phyloP scores from a whole-genome alignment of 768 basidiomycete genomes.

The Lentinula raphanica region DNA sequence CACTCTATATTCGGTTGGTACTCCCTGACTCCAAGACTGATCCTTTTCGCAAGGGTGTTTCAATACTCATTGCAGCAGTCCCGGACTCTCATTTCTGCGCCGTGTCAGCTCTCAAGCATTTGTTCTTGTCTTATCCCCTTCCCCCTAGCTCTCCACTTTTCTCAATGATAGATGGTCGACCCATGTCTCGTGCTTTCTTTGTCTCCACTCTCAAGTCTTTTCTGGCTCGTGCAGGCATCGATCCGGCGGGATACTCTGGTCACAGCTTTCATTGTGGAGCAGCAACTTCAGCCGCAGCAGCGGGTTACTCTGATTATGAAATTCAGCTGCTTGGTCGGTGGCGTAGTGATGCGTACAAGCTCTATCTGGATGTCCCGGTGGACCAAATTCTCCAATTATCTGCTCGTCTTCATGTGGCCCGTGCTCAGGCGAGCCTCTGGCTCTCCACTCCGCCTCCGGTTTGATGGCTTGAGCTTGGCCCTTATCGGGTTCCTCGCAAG shows the following conservation, averaged over 20 bases:
- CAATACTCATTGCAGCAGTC: constrained; percentile 18
- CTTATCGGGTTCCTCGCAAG: background rate
- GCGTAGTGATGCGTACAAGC: constrained; percentile 32
- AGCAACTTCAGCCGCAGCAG: constrained; percentile 24
- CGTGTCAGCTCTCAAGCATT: too few relatives aligned
- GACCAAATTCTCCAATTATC: constrained; percentile 25
- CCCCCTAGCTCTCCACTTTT: too few relatives aligned
- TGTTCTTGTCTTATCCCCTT: too few relatives aligned
- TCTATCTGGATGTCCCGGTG: constrained; percentile 27
- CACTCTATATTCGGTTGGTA: constrained; percentile 18
- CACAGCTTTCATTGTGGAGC: constrained; percentile 25
- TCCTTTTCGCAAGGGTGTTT: constrained; percentile 26
- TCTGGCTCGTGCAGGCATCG: constrained; percentile 2
- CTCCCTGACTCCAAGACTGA: constrained; percentile 33
- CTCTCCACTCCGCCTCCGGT: constrained; percentile 4
- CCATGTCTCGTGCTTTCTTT: too few relatives aligned
- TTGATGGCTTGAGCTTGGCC: background rate
- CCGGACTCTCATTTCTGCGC: constrained; percentile 3
- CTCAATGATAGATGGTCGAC: too few relatives aligned
- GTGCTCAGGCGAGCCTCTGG: background rate
- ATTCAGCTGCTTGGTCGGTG: constrained; percentile 33
- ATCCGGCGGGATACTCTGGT: constrained; percentile 16
- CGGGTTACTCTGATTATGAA: constrained; percentile 26
- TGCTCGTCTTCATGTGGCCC: constrained; percentile 23
- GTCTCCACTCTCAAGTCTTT: too few relatives aligned